Base-by-base conservation (phyloP, 345 rosid genomes). In the Acer saccharum region DNA sequence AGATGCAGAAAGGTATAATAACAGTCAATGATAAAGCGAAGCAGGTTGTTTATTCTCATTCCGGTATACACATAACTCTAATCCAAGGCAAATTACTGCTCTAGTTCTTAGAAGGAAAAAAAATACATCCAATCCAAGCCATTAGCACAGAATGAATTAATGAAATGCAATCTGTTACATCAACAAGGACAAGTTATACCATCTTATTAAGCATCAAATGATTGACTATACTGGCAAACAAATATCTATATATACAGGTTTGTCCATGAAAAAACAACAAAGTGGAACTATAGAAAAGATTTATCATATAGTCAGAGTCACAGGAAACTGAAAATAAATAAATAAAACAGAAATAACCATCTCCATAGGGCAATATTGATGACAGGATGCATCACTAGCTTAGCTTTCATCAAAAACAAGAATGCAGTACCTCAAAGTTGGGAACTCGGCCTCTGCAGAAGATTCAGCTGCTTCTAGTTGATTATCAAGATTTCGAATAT, bases 391-490 rank as follows among this genome's bases (percentile, higher is more conserved):
- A 46, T 50, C 12, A 41, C 43, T 14, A 32, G 11, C 61, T 65
- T 21, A 61, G 55, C 43, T 52, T 76, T 68, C 75, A 72, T 68
- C 64, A 43, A 46, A 35, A 72, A 72, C 73, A 67, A 57, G 27
- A 75, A 43, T 44, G 17, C 57, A 70, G 46, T 84, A 97, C 99
- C 97, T 97, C 80, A 97, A 82, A 11, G 93, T 89, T 74, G 98
- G 99, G 77, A 91, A 90, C 76, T 97, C 99, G 29, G 98, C 79
- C 79, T 94, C 98, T n/a, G 83, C 87, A 71, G 97, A 91, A 83
- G 98, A 65, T 76, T 93, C 98, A 32, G 93, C 80, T 9, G 75
- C 79, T 64, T 90, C 98, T 73, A 74, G 88, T 76, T 69, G 85
- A 74, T 81, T 54, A 76, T 90, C 96, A 83, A 81, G 76, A 75